Percentiles rank a stretch among this genome's conserved stretches.
Conservation (phyloP, 495 filamentous ascomycete genomes). For the Aspergillus ostianus region DNA sequence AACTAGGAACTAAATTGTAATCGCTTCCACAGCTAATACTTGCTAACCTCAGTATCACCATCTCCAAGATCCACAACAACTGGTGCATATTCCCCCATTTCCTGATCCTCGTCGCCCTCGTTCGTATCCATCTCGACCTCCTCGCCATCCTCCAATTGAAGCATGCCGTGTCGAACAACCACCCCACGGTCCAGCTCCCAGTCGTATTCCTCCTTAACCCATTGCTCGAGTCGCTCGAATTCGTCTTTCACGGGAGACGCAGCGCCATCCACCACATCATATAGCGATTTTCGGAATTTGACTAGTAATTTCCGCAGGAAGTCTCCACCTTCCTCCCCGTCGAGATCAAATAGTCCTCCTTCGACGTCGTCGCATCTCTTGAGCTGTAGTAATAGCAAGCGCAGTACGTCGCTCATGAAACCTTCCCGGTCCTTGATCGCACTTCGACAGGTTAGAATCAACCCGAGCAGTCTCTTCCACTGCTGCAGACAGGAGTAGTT, state of each 20-base stretch:
- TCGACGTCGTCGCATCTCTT: conserved; percentile 69
- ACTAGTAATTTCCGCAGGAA: conserved; percentile 55
- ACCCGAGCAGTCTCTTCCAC: conserved; percentile 73
- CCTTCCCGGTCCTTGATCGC: conserved; percentile 55
- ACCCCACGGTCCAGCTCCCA: conserved; percentile 60
- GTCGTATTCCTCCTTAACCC: conserved; percentile 55
- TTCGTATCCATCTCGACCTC: conserved; percentile 73
- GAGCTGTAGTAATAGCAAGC: conserved; percentile 67
- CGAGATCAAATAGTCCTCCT: conserved; percentile 54
- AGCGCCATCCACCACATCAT: conserved; percentile 36
- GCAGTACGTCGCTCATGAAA: conserved; percentile 61
- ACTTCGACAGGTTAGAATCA: conserved; percentile 66
- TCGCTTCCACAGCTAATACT: background rate
- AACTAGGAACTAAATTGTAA: background rate
- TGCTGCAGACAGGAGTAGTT: conserved; percentile 86
- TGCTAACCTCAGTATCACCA: background rate
- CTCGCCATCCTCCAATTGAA: conserved; percentile 75
- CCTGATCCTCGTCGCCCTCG: conserved; percentile 77
- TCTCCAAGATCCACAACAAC: conserved; percentile 66
- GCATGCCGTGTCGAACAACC: conserved; percentile 60
- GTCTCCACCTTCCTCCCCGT: conserved; percentile 51
- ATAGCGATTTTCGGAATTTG: conserved; percentile 48
- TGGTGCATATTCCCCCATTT: conserved; percentile 83
- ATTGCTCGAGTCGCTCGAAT: conserved; percentile 56
- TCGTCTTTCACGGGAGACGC: conserved; percentile 44